Evolutionary conservation across 2,329 filamentous ascomycete species (phyloP), one percentile per base, ranked within the genome.

Genomic region (Geosmithia flava): DNA sequence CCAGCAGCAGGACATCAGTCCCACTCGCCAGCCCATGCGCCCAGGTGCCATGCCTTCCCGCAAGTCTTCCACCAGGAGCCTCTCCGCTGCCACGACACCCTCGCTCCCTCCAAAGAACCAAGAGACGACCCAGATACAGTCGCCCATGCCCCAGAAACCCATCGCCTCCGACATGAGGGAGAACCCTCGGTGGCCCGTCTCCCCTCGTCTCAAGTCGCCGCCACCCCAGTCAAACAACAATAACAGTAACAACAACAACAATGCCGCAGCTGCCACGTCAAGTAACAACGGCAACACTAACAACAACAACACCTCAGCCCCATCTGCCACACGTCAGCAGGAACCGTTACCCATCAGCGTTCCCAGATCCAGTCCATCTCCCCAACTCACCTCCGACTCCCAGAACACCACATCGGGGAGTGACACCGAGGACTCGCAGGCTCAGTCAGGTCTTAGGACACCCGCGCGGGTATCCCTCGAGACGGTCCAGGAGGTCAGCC

Each of bases 401-500:
- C 63, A 58, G 39, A 61, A 55, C 51, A 60, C 54, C 59, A 66
- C 62, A 48, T 68, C 69, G 11, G 75, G 79, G 52, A 72, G 65
- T 54, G 76, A 80, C 52, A 64, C 63, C 48, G 77, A 80, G 54
- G 77, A 80, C 40, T 53, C 60, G 11, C 63, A 69, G 40, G 55
- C 56, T 43, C 64, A 66, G 43, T 67, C 76, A 19, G 79, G 78
- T 46, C 69, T 78, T 67, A 69, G 75, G 59, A 79, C 80, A 17
- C 78, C 80, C 20, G 74, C 71, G 33, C 71, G 74, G 47, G 80
- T 82, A 45, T 79, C 78, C 45, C 69, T 96, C 49, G 91, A 95
- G 66, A 96, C 93, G 0, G 91, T 97, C 16, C 85, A 95, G 61
- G 91, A 96, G 71, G 82, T 85, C 48, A 93, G 87, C 66, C 78